Evolutionary conservation across 768 basidiomycete species (phyloP), one percentile per base, ranked within the genome.

Genomic region (Hirschioporus abietinus): DNA sequence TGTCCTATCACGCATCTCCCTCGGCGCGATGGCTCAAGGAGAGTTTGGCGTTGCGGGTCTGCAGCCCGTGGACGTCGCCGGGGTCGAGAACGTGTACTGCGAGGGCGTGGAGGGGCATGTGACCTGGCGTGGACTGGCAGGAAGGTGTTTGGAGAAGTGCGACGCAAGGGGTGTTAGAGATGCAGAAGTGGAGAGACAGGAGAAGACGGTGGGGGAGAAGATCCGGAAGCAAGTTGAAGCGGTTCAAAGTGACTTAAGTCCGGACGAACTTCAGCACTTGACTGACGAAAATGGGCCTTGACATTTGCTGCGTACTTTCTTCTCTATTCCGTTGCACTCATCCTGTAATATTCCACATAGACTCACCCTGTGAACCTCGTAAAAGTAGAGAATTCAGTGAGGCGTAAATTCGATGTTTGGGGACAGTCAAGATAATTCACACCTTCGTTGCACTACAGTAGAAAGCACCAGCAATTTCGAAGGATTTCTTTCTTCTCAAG

Each of bases 1-100:
- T 15, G 78, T 86, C 25, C 76, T 87, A 17, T 82, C 80, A 20
- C 79, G 85, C 58, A 76, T 78, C 27, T 80, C 83, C 1, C 76
- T 78, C 66, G 76, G 76, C 35, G 42, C 42, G 15, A 52, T 52
- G 42, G 12, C 42, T 3, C 42, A 52, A 52, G 42, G 42, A 3
- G 81, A 75, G 36, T 85, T 84, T 83, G 76, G 75, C 42, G 81
- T 86, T 4, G 83, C 86, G 1, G 86, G 86, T 6, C 71, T 87
- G 25, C 73, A 81, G 64, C 72, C 77, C 10, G 81, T 87, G 5
- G 76, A 78, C 27, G 81, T 83, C 42, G 77, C 79, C 71, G 85
- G 85, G 1, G 78, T 86, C 18, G 85, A 87, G 71, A 84, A 86
- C 69, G 71, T 86, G 26, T 70, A 77, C 26, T 84, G 81, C 69